These are phyloP conservation scores for Fusarium sp. DNA, from an alignment of 2,329 filamentous ascomycete species.

Conservation along the genomic window DNA sequence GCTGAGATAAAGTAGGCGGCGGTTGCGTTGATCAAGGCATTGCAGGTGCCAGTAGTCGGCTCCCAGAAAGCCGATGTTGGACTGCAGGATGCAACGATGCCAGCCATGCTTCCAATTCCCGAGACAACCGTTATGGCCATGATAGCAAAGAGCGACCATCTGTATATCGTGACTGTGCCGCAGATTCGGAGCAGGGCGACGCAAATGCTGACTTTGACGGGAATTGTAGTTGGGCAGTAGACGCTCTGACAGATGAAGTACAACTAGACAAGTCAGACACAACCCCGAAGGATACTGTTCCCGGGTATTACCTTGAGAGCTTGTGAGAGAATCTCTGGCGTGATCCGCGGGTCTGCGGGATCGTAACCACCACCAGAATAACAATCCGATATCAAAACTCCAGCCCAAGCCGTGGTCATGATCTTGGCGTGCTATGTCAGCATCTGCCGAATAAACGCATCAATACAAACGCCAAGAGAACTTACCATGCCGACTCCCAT, in stretches of 20 bases:
- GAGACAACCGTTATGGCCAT: slow-evolving; percentile 3
- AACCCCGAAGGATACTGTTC: too few species aligned
- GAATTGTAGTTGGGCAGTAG: slow-evolving; percentile 13
- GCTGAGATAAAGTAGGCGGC: slow-evolving; percentile 18
- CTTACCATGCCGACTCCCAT: slow-evolving; percentile 9
- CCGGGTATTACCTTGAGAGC: not conserved
- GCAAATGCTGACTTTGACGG: slow-evolving; percentile 19
- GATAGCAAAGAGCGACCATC: slow-evolving; percentile 7
- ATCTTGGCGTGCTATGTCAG: not conserved
- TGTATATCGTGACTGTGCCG: not conserved
- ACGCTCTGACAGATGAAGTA: slow-evolving; percentile 17
- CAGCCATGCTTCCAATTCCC: slow-evolving; percentile 10
- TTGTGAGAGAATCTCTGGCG: not conserved
- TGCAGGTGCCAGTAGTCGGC: slow-evolving; percentile 1
- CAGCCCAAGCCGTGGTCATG: slow-evolving; percentile 10
- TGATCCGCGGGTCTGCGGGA: not conserved
- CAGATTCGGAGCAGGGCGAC: slow-evolving; percentile 13
- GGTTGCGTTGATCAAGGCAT: slow-evolving; percentile 7
- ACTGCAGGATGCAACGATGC: slow-evolving; percentile 13
- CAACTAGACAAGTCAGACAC: not conserved
- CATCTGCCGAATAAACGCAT: not conserved
- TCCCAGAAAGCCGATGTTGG: slow-evolving; percentile 15
- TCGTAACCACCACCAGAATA: slow-evolving; percentile 6
- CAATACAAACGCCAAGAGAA: not conserved
- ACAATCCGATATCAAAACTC: not conserved